A percentile compares a stretch with the other conserved stretches of the same genome.
Evolutionary conservation across 2,329 filamentous ascomycete species (phyloP).

Genomic region (Sporothrix sp.): DNA sequence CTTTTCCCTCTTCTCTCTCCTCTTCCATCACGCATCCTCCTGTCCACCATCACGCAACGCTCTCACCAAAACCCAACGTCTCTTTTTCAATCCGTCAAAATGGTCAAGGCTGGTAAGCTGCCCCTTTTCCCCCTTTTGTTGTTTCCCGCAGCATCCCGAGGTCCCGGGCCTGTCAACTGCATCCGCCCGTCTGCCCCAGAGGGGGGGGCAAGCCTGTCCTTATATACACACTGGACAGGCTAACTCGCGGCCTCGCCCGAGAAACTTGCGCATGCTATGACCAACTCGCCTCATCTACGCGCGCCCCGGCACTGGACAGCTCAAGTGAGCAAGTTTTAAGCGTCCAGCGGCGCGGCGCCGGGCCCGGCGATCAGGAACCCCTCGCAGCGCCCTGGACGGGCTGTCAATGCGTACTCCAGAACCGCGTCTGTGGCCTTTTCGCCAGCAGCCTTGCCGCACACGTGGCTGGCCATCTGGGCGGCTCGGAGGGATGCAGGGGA

Average conservation of each 20-base stretch:
- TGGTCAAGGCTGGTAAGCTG: slow-evolving; percentile 91
- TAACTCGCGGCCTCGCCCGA: neutral
- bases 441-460: neutral
- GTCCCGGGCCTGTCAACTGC: too few relatives aligned
- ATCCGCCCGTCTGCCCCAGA: too few relatives aligned
- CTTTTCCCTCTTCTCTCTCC: neutral
- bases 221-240: slow-evolving; percentile 2
- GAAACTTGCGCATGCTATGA: neutral
- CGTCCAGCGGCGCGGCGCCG: slow-evolving; percentile 2
- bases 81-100: slow-evolving; percentile 54
- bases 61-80: neutral
- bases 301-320: neutral
- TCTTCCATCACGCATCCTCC: neutral
- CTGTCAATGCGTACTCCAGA: too few relatives aligned
- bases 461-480: slow-evolving; percentile 2
- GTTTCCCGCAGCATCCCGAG: neutral
- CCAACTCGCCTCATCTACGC: neutral
- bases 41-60: neutral
- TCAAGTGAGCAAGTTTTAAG: slow-evolving; percentile 15
- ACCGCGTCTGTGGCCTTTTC: too few relatives aligned
- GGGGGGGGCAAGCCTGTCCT: too few relatives aligned
- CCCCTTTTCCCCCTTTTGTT: neutral
- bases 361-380: slow-evolving; percentile 21
- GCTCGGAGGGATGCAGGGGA: neutral
- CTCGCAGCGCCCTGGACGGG: slow-evolving; percentile 32